A percentile compares a stretch with the other conserved stretches of the same genome.
These are phyloP conservation scores for Ceratocystis harringtonii DNA, from an alignment of 2,329 filamentous ascomycete species.

Conservation along the genomic window DNA sequence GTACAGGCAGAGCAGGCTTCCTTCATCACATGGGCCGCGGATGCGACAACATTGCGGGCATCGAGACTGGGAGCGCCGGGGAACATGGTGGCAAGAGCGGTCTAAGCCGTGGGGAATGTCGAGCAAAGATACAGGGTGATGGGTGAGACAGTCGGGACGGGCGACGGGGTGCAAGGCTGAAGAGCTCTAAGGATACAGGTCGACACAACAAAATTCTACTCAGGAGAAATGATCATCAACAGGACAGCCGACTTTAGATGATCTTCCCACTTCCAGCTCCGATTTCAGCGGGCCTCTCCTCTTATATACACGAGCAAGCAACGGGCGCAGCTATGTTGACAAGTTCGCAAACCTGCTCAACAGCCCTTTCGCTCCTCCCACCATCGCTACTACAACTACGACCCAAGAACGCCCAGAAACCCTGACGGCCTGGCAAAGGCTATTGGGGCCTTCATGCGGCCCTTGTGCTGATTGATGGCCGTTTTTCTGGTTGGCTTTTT, in stretches of 20 bases:
- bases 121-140: not conserved
- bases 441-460: not conserved
- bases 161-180: not conserved
- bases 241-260: not conserved
- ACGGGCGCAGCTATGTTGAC: not conserved
- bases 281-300: not conserved
- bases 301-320: not conserved
- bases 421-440: not conserved
- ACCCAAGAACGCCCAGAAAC: not conserved
- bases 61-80: not conserved
- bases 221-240: not conserved
- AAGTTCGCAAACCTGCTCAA: conserved; percentile 2
- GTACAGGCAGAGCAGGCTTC: conserved; percentile 5
- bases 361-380: not conserved
- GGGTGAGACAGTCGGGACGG: not conserved
- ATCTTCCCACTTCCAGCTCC: not conserved
- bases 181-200: not conserved
- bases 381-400: not conserved
- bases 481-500: not conserved
- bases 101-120: not conserved
- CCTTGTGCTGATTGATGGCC: not conserved
- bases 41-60: not conserved
- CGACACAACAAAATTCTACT: not conserved
- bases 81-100: not conserved
- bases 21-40: not conserved